phyloP scores from a whole-genome alignment of 495 filamentous ascomycete genomes.

The Hypoxylon trugodes region DNA sequence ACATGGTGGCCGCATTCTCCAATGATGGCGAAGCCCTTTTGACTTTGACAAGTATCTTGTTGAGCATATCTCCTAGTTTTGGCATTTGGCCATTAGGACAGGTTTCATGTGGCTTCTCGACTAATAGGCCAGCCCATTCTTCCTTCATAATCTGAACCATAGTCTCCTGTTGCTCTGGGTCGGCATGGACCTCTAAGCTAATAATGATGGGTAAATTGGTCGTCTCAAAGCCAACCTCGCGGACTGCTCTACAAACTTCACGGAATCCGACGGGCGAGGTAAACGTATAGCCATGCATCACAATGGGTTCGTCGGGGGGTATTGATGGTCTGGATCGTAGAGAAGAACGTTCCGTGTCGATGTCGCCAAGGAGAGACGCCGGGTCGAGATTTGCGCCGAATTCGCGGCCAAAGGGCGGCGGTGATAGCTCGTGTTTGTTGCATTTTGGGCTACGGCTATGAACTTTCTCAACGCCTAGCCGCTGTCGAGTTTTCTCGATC shows the following conservation, averaged over 20 bases:
- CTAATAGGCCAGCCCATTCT: constrained; percentile 77
- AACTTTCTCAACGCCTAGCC: constrained; percentile 38
- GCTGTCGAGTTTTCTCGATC: constrained; percentile 42
- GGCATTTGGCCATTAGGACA: constrained; percentile 69
- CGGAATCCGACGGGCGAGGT: constrained; percentile 88
- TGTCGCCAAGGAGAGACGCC: constrained; percentile 4
- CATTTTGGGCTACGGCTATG: constrained; percentile 49
- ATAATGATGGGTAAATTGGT: constrained; percentile 83
- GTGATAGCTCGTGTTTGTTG: constrained; percentile 41
- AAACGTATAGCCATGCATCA: constrained; percentile 86
- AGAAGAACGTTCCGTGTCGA: constrained; percentile 23
- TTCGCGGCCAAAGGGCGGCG: constrained; percentile 22
- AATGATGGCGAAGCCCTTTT: constrained; percentile 66
- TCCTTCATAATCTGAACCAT: constrained; percentile 95
- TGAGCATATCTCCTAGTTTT: constrained; percentile 69
- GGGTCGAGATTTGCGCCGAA: constrained; percentile 13
- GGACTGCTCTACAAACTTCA: constrained; percentile 81
- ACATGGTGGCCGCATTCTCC: constrained; percentile 40
- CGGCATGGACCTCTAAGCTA: constrained; percentile 88
- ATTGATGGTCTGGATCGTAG: constrained; percentile 40
- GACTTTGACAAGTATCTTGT: constrained; percentile 92
- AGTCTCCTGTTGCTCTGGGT: constrained; percentile 78
- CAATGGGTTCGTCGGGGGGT: constrained; percentile 67
- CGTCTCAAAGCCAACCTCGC: constrained; percentile 77
- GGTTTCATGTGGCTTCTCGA: constrained; percentile 62